Evolutionary conservation across 352 stramenopile genomes (phyloP).

Genomic region (Phytopythium montanum): DNA sequence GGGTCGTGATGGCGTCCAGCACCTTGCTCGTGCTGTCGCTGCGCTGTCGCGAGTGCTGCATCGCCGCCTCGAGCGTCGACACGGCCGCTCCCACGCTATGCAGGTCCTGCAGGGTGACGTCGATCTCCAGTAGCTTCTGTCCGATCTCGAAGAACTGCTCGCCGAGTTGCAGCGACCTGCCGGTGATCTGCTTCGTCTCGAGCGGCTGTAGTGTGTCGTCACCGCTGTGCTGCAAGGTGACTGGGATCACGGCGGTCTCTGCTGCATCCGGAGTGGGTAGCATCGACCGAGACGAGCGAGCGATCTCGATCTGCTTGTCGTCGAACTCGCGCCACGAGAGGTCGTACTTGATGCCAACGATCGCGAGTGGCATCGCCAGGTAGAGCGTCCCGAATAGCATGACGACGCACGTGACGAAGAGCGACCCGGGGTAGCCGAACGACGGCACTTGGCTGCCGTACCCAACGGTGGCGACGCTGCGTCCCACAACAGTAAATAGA

Average conservation of each 20-base stretch:
- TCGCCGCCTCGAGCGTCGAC: conserved; percentile 9
- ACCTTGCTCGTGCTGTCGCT: conserved; percentile 29
- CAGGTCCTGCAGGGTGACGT: conserved; percentile 14
- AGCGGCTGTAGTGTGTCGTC: conserved; percentile 29
- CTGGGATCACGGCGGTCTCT: not conserved
- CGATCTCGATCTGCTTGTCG: conserved; percentile 5
- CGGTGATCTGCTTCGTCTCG: conserved; percentile 22
- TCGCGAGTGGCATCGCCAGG: conserved; percentile 51
- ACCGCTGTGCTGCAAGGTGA: not conserved
- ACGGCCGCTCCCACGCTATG: conserved; percentile 2
- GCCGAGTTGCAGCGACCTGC: conserved; percentile 22
- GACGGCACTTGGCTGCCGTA: conserved; percentile 52
- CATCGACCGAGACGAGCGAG: no score
- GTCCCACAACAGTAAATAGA: not conserved
- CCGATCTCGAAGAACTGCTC: conserved; percentile 39
- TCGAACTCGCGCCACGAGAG: conserved; percentile 31
- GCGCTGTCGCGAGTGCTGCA: conserved; percentile 24
- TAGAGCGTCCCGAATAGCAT: conserved; percentile 60
- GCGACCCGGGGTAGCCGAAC: conserved; percentile 26
- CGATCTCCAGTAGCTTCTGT: conserved; percentile 17
- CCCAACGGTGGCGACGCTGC: conserved; percentile 46
- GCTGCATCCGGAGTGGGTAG: not conserved
- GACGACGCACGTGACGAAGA: conserved; percentile 33
- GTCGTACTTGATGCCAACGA: conserved; percentile 54
- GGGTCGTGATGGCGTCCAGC: conserved; percentile 25